A percentile compares a stretch with the other conserved stretches of the same genome.
Evolutionary conservation across 352 stramenopile species (phyloP).

Genomic region (Phytophthora quininea): DNA sequence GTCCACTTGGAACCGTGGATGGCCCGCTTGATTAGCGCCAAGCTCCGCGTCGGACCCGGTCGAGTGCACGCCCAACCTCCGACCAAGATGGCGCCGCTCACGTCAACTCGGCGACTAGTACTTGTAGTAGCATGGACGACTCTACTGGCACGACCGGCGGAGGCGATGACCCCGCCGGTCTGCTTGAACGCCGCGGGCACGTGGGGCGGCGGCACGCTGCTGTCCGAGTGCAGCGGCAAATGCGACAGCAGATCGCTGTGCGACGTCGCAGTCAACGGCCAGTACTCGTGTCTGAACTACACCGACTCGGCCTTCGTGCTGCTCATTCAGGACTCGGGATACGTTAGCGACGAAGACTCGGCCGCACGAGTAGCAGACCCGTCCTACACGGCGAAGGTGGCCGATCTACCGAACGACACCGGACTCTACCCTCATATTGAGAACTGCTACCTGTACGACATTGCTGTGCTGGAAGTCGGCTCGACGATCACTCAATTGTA

Average conservation of each 20-base stretch:
- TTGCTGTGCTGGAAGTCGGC: conserved; percentile 22
- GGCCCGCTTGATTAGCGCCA: too few species aligned
- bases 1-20: too few species aligned
- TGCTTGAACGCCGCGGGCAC: conserved; percentile 22
- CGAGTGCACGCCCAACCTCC: too few species aligned
- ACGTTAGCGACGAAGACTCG: conserved; percentile 25
- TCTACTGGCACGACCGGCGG: conserved; percentile 3
- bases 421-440: conserved; percentile 17
- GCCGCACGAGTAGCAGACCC: conserved; percentile 17
- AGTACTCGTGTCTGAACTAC: conserved; percentile 32
- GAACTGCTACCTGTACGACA: conserved; percentile 32
- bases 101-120: conserved; percentile 3
- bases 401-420: conserved; percentile 19
- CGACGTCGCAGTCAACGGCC: conserved; percentile 15
- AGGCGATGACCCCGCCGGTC: conserved; percentile 25
- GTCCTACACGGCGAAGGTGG: conserved; percentile 12
- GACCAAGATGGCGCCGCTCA: conserved; percentile 8
- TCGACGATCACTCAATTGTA: conserved; percentile 27
- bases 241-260: conserved; percentile 18
- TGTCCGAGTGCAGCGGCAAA: conserved; percentile 24
- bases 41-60: too few species aligned
- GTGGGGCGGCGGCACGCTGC: conserved; percentile 25
- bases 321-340: conserved; percentile 25
- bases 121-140: background rate
- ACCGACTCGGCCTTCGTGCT: conserved; percentile 29